phyloP scores from a whole-genome alignment of 345 rosid genomes.

The Citrus inodora region DNA sequence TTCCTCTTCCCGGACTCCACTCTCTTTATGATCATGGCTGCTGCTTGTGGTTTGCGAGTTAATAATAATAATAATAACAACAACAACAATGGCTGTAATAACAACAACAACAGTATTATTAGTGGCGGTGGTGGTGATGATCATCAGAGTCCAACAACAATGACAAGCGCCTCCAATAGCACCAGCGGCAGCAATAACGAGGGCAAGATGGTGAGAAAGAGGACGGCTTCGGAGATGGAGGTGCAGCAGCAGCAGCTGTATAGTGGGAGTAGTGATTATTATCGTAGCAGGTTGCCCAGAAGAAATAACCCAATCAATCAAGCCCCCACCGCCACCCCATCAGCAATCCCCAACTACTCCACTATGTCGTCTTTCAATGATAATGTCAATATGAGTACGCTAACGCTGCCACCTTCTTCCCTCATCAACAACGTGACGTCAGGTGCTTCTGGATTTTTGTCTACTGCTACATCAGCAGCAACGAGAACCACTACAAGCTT shows the following conservation, averaged over 20 bases:
- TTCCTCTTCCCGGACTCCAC: neutral
- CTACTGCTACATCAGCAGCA: constrained; percentile 30
- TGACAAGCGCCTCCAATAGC: constrained; percentile 18
- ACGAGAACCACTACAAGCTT: constrained; percentile 23
- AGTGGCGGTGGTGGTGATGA: neutral
- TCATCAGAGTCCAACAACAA: neutral
- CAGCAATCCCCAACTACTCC: constrained; percentile 53
- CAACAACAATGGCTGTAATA: too few relatives aligned
- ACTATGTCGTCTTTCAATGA: constrained; percentile 19
- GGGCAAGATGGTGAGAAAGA: constrained; percentile 62
- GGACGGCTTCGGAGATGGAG: constrained; percentile 85
- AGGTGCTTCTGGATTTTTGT: constrained; percentile 39
- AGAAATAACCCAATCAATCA: constrained; percentile 21
- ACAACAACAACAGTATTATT: neutral
- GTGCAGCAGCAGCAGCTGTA: constrained; percentile 19
- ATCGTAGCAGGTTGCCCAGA: constrained; percentile 42
- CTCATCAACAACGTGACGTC: constrained; percentile 49
- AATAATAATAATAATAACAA: neutral
- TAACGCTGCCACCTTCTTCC: constrained; percentile 29
- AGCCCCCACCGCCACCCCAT: constrained; percentile 14
- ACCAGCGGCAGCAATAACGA: constrained; percentile 18
- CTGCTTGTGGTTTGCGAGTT: constrained; percentile 33
- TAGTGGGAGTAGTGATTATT: constrained; percentile 20
- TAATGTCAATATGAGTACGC: constrained; percentile 11
- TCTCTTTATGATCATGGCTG: constrained; percentile 36